Evolutionary conservation across 2,329 filamentous ascomycete genomes (phyloP), one percentile per base, ranked within the genome.

Genomic region (Pseudogymnoascus sp.): DNA sequence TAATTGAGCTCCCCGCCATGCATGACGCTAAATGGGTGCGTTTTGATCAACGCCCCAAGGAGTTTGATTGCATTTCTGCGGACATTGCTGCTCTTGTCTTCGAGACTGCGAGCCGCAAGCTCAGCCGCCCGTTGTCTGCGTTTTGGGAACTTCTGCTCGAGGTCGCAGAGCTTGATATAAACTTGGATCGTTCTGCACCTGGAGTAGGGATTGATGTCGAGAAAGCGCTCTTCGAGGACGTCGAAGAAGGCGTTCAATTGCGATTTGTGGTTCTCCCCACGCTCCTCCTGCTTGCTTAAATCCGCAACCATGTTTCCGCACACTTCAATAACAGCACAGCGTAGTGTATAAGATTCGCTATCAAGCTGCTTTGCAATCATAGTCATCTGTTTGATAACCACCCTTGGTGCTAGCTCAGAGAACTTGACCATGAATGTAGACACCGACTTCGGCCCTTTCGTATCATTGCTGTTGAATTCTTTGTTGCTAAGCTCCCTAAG

Each of bases 61-160:
- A 99, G 79, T 75, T 96, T 97, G 74, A 99, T 95, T 2, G 95
- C 93, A 73, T 97, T 97, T 64, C 93, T 85, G 66, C 95, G 85
- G 34, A 99, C 95, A 71, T 97, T 96, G 76, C 95, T 99, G 77
- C 93, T 97, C 81, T 96, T 97, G 78, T 99, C 96, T 75, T 97
- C 91, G 2, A 99, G 80, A 74, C 93, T 97, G 69, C 90, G 85
- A 64, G 90, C 87, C 1, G 95, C 93, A 26, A 97, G 80, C 73
- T 97, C 91, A 1, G 93, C 90, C 3, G 89, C 93, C 72, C 84
- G 89, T 74, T 97, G 93, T 65, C 95, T 83, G 63, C 93, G 84
- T 77, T 97, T 97, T 39, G 93, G 91, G 71, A 96, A 97, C 73
- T 97, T 97, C 68, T 93, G 91, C 57, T 96, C 91, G n/a, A 97